Evolutionary conservation across 23 red algal species (phyloP), one percentile per base, ranked within the genome.

Genomic region (Agarophyton chilense): DNA sequence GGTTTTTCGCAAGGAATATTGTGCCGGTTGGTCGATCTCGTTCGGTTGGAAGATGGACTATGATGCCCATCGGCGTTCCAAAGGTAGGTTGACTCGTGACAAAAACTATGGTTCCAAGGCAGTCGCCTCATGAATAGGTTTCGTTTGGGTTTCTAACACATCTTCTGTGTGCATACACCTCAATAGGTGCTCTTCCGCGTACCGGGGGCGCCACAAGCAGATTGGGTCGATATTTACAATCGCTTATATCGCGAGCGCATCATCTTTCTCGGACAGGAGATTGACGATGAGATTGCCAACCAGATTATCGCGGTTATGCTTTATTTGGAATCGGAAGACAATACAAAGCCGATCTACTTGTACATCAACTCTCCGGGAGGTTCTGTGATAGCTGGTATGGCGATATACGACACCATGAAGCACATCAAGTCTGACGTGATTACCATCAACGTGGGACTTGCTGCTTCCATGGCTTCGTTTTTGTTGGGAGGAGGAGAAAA

Each of bases 191-290:
- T 94, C n/a, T 99, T 93, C 72, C 97, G 97, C 71, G 97, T 99
- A n/a, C 97, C 97, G 11, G 97, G 97, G 39, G 93, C 82, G 0
- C 90, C 83, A 28, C 93, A 96, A 57, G 97, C 97, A 3, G 97
- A 99, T 73, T 99, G 97, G 97, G 97, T 99, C 18, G 97, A 99
- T 82, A 99, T 99, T 38, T 99, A 99, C 83, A 99, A 99, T 88
- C 77, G 97, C 22, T 74, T 99, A 61, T 99, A 99, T 81, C 89
- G 97, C 4, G 97, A 99, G 75, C 88, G 97, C 11, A 99, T 99
- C 38, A 99, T 99, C 55, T 99, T 99, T 43, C 76, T 99, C 22
- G 97, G 97, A 24, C 93, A 95, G 63, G 97, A 99, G 51, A 93
- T 99, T 84, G 97, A 99, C 55, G 97, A 99, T 53, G 97, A 99